A percentile compares a stretch with the other conserved stretches of the same genome.
Conservation (phyloP, 2,329 filamentous ascomycete genomes). For the Phialocephala subalpina region DNA sequence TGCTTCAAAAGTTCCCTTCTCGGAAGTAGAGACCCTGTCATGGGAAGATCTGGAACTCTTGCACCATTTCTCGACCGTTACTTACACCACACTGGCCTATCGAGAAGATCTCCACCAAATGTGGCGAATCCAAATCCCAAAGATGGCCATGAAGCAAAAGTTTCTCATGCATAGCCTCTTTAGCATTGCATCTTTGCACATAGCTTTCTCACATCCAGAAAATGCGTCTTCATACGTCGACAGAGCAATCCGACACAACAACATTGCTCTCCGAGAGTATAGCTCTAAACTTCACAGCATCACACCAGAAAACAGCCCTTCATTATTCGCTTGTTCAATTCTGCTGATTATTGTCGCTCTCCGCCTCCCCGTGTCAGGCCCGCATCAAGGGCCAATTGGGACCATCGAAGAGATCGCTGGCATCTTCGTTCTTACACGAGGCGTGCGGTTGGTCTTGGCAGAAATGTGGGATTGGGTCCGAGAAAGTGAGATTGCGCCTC, state of each 20-base stretch:
- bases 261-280: conserved; percentile 15
- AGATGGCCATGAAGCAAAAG: conserved; percentile 13
- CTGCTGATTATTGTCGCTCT: conserved; percentile 8
- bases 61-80: conserved; percentile 16
- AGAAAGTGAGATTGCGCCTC: conserved; percentile 2
- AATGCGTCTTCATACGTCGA: conserved; percentile 13
- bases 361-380: neutral
- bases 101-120: conserved; percentile 11
- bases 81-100: conserved; percentile 9
- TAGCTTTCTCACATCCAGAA: conserved; percentile 10
- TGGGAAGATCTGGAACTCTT: conserved; percentile 19
- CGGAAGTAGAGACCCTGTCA: neutral
- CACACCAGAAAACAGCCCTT: conserved; percentile 6
- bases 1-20: too few relatives aligned
- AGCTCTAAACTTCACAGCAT: conserved; percentile 6
- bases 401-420: conserved; percentile 7
- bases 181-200: conserved; percentile 9
- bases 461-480: conserved; percentile 5
- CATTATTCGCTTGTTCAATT: conserved; percentile 13
- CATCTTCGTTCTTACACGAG: conserved; percentile 1
- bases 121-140: conserved; percentile 12
- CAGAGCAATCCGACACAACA: conserved; percentile 14
- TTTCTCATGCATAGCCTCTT: conserved; percentile 18
- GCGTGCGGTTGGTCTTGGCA: neutral
- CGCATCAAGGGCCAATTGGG: neutral